Evolutionary conservation across 1,284 basidiomycete genomes (phyloP).

Genomic region (Microbotryum intermedium): DNA sequence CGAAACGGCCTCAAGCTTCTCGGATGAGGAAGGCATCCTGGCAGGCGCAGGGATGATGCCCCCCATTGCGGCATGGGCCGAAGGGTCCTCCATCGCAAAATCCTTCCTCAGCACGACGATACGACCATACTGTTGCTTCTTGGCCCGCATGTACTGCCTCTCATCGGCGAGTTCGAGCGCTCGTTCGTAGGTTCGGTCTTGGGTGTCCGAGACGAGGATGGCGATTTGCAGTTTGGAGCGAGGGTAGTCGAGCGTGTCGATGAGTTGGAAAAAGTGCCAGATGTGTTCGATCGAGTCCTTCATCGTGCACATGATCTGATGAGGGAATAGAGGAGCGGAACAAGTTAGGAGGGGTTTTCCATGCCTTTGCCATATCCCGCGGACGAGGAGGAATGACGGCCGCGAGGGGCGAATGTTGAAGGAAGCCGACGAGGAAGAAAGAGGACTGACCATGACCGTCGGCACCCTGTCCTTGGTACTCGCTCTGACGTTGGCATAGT

Average conservation of each 20-base stretch:
- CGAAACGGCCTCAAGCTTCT: neutral
- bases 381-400: no score
- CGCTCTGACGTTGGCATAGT: no score
- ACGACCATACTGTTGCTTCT: neutral
- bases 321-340: no score
- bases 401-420: no score
- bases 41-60: neutral
- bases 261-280: conserved; percentile 25
- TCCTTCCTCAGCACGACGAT: conserved; percentile 15
- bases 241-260: conserved; percentile 19
- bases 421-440: no score
- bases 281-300: conserved; percentile 26
- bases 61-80: neutral
- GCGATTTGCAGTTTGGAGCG: conserved; percentile 17
- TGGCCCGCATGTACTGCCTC: conserved; percentile 8
- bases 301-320: conserved; percentile 22
- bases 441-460: no score
- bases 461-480: no score
- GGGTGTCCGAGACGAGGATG: conserved; percentile 21
- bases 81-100: neutral
- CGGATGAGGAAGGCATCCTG: no score
- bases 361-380: no score
- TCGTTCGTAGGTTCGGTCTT: conserved; percentile 17
- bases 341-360: no score
- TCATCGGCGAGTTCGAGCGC: conserved; percentile 24